Evolutionary conservation across 306 rosid genomes (phyloP).

Genomic region (Purshia tridentata): DNA sequence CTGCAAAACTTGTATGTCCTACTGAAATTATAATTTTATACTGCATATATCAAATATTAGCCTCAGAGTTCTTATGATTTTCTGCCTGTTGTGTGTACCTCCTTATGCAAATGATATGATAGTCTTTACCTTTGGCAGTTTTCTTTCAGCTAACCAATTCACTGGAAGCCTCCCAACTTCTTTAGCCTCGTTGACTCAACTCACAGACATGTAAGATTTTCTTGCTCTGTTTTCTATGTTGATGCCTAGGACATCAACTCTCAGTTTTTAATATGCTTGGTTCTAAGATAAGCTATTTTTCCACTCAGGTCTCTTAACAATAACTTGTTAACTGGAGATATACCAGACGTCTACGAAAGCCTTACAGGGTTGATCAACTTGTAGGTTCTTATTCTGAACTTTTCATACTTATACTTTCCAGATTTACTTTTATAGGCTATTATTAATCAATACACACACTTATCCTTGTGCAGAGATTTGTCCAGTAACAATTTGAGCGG

Average conservation of each 20-base stretch:
- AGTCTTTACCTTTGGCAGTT: constrained; percentile 56
- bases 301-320: constrained; percentile 78
- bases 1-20: constrained; percentile 67
- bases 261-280: constrained; percentile 16
- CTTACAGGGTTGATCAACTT: constrained; percentile 64
- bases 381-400: constrained; percentile 49
- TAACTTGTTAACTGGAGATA: constrained; percentile 71
- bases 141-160: constrained; percentile 85
- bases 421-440: constrained; percentile 11
- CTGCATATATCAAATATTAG: constrained; percentile 20
- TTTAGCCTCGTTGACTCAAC: constrained; percentile 55
- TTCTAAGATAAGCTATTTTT: constrained; percentile 26
- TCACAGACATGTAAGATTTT: constrained; percentile 63
- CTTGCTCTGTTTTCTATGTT: constrained; percentile 3
- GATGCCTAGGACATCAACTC: constrained; percentile 12
- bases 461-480: constrained; percentile 64
- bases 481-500: constrained; percentile 85
- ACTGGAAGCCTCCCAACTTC: constrained; percentile 74
- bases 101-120: constrained; percentile 36
- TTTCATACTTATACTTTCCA: constrained; percentile 3
- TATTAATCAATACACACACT: constrained; percentile 23
- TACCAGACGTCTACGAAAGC: constrained; percentile 69
- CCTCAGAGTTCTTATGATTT: not conserved
- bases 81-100: constrained; percentile 20
- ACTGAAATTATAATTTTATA: not conserved